Evolutionary conservation across 345 rosid genomes (phyloP).

Genomic region (Brassica nigra): DNA sequence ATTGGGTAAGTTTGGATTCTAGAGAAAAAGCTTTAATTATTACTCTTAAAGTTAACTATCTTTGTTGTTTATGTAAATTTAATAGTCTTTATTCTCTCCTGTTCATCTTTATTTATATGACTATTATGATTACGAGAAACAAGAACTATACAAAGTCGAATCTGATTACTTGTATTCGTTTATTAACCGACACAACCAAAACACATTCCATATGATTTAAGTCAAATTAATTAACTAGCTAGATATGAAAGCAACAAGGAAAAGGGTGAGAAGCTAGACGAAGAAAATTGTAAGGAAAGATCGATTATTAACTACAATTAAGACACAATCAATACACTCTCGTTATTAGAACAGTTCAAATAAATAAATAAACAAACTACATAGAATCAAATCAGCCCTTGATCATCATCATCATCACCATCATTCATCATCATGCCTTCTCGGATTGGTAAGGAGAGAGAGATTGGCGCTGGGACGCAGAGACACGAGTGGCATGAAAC

Average conservation of each 20-base stretch:
- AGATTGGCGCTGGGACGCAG: conserved; percentile 41
- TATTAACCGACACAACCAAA: conserved; percentile 8
- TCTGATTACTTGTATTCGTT: not conserved
- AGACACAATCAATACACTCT: conserved; percentile 30
- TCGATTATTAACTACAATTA: conserved; percentile 19
- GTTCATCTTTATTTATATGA: not conserved
- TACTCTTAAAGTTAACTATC: not conserved
- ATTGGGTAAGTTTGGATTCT: not conserved
- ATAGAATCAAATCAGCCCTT: conserved; percentile 15
- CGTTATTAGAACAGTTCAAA: not conserved
- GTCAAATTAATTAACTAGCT: not conserved
- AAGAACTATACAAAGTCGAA: conserved; percentile 15
- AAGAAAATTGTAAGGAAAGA: not conserved
- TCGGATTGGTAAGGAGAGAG: conserved; percentile 33
- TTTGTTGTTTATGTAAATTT: not conserved
- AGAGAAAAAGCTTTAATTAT: not conserved
- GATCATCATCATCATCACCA: conserved; percentile 15
- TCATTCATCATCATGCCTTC: conserved; percentile 25
- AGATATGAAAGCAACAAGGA: not conserved
- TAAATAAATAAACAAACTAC: conserved; percentile 11
- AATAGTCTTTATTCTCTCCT: not conserved
- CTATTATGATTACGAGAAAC: not conserved
- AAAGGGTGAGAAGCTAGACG: conserved; percentile 13
- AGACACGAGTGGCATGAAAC: conserved; percentile 47
- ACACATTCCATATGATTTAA: not conserved